phyloP scores from a whole-genome alignment of 2,329 filamentous ascomycete species.

The Delphinella strobiligena region DNA sequence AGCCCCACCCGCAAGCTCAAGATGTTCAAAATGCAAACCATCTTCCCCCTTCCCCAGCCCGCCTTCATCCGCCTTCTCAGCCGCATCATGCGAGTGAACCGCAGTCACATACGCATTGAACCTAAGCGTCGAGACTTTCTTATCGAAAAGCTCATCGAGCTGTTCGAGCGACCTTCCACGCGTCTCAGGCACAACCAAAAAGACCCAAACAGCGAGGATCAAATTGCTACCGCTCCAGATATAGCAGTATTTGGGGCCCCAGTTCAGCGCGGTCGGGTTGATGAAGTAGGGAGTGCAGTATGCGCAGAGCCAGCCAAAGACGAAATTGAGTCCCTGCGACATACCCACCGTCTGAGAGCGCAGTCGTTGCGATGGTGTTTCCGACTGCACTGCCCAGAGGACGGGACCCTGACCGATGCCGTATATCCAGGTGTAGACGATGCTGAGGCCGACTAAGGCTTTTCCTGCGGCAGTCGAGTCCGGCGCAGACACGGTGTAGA shows the following conservation, averaged over 20 bases:
- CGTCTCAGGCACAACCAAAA: conserved; percentile 41
- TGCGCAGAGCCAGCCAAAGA: conserved; percentile 45
- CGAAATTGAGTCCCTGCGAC: conserved; percentile 41
- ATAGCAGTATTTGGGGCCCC: conserved; percentile 47
- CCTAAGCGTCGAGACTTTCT: too few species aligned
- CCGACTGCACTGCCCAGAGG: conserved; percentile 45
- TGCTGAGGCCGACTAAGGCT: conserved; percentile 40
- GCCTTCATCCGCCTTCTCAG: too few species aligned
- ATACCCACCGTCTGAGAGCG: conserved; percentile 45
- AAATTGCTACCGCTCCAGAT: conserved; percentile 37
- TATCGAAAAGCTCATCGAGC: conserved; percentile 43
- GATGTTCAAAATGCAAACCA: too few species aligned
- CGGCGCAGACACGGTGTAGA: conserved; percentile 38
- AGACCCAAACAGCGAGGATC: conserved; percentile 24
- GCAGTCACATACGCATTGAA: too few species aligned
- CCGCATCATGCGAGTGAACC: too few species aligned
- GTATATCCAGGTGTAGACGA: conserved; percentile 43
- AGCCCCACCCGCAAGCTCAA: too few species aligned
- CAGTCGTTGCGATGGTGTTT: conserved; percentile 44
- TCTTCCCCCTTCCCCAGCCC: too few species aligned
- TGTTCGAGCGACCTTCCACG: conserved; percentile 42
- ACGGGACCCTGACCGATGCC: conserved; percentile 42
- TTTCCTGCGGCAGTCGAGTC: conserved; percentile 28
- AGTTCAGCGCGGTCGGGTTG: conserved; percentile 40
- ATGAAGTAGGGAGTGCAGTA: conserved; percentile 47